These are phyloP conservation scores for Citrus unshiu DNA, from an alignment of 345 rosid species.

Conservation along the genomic window DNA sequence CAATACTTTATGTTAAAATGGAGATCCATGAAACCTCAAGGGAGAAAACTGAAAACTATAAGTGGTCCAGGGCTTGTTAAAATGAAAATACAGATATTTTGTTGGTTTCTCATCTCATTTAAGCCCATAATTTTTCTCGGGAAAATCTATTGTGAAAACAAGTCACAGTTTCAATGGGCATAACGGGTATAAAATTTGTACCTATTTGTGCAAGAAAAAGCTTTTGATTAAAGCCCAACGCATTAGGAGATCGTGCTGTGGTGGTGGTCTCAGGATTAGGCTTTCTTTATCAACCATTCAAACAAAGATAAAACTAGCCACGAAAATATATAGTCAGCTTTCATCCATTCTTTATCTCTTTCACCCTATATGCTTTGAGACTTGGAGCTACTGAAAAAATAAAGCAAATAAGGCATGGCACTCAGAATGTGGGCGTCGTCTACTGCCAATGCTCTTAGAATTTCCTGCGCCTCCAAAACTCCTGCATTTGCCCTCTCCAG, in stretches of 20 bases:
- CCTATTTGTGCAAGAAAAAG: too few relatives aligned
- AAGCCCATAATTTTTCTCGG: too few relatives aligned
- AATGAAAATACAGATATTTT: too few relatives aligned
- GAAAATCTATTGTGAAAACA: too few relatives aligned
- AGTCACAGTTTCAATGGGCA: too few relatives aligned
- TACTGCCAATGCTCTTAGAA: conserved; percentile 74
- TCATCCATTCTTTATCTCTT: neutral
- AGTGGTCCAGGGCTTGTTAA: too few relatives aligned
- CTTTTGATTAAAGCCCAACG: too few relatives aligned
- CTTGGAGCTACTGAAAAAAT: neutral
- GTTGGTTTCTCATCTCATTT: too few relatives aligned
- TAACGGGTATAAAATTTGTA: too few relatives aligned
- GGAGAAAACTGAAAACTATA: too few relatives aligned
- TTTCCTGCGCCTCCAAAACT: conserved; percentile 55
- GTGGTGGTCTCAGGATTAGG: conserved; percentile 52
- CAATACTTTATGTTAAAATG: too few relatives aligned
- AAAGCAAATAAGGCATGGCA: conserved; percentile 44
- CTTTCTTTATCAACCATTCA: conserved; percentile 70
- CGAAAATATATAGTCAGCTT: neutral
- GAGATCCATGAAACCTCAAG: too few relatives aligned
- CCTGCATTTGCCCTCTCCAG: conserved; percentile 61
- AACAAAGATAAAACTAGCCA: conserved; percentile 44
- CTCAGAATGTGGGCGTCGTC: conserved; percentile 96
- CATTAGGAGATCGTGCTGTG: neutral
- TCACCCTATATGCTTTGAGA: neutral